These are phyloP conservation scores for Tulasnella sp. DNA, from an alignment of 768 basidiomycete species.

Conservation along the genomic window DNA sequence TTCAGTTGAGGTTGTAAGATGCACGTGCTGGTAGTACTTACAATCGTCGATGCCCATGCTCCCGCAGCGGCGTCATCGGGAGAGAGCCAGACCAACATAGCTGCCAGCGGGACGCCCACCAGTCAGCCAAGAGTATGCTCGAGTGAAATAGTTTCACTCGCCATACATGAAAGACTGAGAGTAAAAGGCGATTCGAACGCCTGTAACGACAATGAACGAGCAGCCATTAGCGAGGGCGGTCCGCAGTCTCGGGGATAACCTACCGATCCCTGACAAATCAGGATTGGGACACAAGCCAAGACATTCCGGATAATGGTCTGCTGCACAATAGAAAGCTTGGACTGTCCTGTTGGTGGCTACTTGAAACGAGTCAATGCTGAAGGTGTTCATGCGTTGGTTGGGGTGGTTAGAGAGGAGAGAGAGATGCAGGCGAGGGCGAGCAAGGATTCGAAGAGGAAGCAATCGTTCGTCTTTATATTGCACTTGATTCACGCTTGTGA, in stretches of 20 bases:
- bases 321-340: slow-evolving; percentile 24
- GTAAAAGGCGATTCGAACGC: slow-evolving; percentile 35
- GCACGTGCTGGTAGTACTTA: neutral
- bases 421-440: too few species aligned
- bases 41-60: slow-evolving; percentile 32
- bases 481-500: neutral
- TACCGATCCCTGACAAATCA: slow-evolving; percentile 32
- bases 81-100: slow-evolving; percentile 17
- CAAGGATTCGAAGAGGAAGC: too few species aligned
- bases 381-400: neutral
- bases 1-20: neutral
- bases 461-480: too few species aligned
- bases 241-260: too few species aligned
- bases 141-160: neutral
- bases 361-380: neutral
- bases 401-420: neutral
- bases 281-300: slow-evolving; percentile 30
- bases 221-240: neutral
- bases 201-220: neutral
- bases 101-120: neutral
- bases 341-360: neutral
- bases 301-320: neutral
- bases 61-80: slow-evolving; percentile 33
- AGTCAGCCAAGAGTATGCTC: too few species aligned
- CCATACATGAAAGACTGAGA: slow-evolving; percentile 32